Evolutionary conservation across 768 basidiomycete genomes (phyloP).

Genomic region (Boletellus emodensis): DNA sequence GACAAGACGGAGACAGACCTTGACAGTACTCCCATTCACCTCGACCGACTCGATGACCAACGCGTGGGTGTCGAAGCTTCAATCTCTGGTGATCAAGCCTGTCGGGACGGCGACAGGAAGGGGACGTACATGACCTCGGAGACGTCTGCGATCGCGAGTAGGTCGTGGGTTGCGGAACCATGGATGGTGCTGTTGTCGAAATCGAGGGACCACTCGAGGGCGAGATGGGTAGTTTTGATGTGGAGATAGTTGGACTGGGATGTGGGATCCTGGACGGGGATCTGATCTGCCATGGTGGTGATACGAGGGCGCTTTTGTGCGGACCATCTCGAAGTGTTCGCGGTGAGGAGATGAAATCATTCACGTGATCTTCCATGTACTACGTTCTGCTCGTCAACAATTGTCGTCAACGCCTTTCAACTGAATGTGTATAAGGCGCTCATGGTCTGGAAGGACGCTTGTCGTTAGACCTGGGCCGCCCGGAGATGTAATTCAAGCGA

Average conservation of each 20-base stretch:
- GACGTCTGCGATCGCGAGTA: constrained; percentile 39
- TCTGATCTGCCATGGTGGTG: constrained; percentile 10
- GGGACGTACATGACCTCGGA: constrained; percentile 39
- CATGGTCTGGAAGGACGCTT: too few species aligned
- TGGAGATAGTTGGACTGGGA: constrained; percentile 57
- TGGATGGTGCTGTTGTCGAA: constrained; percentile 43
- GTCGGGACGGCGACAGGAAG: neutral
- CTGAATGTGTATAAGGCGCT: too few species aligned
- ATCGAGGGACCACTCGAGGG: constrained; percentile 57
- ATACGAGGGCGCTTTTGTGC: too few species aligned
- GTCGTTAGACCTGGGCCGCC: too few species aligned
- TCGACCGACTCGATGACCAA: constrained; percentile 55
- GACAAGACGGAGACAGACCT: constrained; percentile 35
- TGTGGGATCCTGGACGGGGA: constrained; percentile 36
- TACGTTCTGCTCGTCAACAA: too few species aligned
- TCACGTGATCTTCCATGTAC: too few species aligned
- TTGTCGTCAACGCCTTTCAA: too few species aligned
- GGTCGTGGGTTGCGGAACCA: constrained; percentile 45
- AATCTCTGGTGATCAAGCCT: neutral
- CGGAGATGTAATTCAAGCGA: too few species aligned
- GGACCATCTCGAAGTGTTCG: too few species aligned
- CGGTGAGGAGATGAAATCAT: too few species aligned
- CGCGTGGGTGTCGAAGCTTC: constrained; percentile 45
- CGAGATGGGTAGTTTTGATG: constrained; percentile 45
- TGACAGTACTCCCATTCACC: constrained; percentile 42